Conservation (phyloP, 2,329 filamentous ascomycete species). For the Neoascochyta sp. region DNA sequence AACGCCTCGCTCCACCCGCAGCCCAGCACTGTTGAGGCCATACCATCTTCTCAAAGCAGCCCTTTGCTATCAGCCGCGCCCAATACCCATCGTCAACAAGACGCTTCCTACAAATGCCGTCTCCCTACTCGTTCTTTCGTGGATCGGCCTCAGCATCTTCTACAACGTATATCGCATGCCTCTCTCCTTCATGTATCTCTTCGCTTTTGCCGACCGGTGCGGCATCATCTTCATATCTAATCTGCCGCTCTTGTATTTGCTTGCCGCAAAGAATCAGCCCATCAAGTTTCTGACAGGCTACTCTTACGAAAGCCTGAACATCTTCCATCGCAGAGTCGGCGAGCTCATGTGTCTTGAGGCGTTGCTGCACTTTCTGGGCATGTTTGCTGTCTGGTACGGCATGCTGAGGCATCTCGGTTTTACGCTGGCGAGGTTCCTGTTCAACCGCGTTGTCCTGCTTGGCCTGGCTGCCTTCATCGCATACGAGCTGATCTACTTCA, state of each 20-base stretch:
- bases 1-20: too few species aligned
- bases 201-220: slow-evolving; percentile 57
- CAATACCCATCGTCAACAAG: slow-evolving; percentile 56
- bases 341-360: slow-evolving; percentile 60
- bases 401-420: slow-evolving; percentile 51
- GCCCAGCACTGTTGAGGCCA: too few species aligned
- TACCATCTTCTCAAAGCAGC: slow-evolving; percentile 25
- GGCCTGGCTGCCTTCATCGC: slow-evolving; percentile 55
- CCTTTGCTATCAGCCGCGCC: slow-evolving; percentile 56
- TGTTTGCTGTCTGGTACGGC: slow-evolving; percentile 55
- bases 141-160: slow-evolving; percentile 56
- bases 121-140: slow-evolving; percentile 50
- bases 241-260: slow-evolving; percentile 56
- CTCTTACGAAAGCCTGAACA: slow-evolving; percentile 64
- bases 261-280: slow-evolving; percentile 65
- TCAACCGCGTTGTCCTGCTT: slow-evolving; percentile 50
- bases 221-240: slow-evolving; percentile 53
- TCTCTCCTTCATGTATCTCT: slow-evolving; percentile 48
- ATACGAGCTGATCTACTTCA: slow-evolving; percentile 61
- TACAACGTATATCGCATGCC: slow-evolving; percentile 55
- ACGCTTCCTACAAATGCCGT: slow-evolving; percentile 56
- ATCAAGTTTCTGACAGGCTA: slow-evolving; percentile 58
- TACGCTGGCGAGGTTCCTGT: slow-evolving; percentile 50
- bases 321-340: slow-evolving; percentile 62
- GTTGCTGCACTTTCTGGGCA: slow-evolving; percentile 53